phyloP scores from a whole-genome alignment of 73 alveolate genomes.

The Urostyla sp. region DNA sequence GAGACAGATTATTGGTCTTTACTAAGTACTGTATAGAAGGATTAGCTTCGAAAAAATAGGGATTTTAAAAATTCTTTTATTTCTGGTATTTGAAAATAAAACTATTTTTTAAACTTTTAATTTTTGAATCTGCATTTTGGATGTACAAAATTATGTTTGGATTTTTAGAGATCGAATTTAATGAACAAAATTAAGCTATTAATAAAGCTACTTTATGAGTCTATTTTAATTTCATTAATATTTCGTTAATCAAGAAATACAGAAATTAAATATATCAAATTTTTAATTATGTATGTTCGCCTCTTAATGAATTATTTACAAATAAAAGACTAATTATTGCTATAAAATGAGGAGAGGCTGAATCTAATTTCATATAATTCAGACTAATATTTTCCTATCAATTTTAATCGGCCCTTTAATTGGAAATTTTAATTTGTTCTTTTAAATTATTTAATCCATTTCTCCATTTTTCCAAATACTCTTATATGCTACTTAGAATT shows the following conservation, averaged over 20 bases:
- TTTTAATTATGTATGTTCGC: too few species aligned
- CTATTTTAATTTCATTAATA: too few species aligned
- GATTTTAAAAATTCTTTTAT: constrained; percentile 16
- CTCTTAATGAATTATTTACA: too few species aligned
- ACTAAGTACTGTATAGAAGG: constrained; percentile 53
- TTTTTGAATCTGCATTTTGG: constrained; percentile 63
- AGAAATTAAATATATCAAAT: too few species aligned
- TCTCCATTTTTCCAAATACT: neutral
- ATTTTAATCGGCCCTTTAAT: too few species aligned
- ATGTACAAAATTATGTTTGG: constrained; percentile 59
- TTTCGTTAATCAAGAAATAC: too few species aligned
- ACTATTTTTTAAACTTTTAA: constrained; percentile 42
- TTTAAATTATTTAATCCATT: neutral
- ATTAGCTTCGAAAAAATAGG: constrained; percentile 6
- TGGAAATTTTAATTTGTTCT: too few species aligned
- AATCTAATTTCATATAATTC: too few species aligned
- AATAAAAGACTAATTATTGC: too few species aligned
- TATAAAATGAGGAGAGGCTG: too few species aligned
- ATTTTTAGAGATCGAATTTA: constrained; percentile 46
- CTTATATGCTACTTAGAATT: constrained; percentile 18
- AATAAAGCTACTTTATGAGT: too few species aligned
- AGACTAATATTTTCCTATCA: too few species aligned
- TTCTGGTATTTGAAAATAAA: neutral
- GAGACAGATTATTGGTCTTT: constrained; percentile 52
- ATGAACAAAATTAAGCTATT: constrained; percentile 37